Evolutionary conservation across 345 rosid genomes (phyloP).

Genomic region (Eucalyptus victrix): DNA sequence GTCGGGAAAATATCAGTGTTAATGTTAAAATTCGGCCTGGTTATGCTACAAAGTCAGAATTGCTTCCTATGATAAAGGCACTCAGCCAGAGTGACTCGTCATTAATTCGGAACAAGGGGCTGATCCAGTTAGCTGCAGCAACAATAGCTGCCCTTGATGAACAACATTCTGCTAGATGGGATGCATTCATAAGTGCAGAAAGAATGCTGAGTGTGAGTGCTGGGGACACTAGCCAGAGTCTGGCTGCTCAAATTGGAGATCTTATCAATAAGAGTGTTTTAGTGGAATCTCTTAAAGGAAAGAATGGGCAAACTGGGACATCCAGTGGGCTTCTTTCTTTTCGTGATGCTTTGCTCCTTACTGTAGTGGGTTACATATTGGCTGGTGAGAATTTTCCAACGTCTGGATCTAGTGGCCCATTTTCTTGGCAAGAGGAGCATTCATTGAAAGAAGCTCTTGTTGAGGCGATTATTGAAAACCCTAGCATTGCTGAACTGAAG

Average conservation of each 20-base stretch:
- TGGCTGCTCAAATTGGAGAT: slow-evolving; percentile 88
- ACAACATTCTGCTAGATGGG: slow-evolving; percentile 61
- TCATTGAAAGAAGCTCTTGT: slow-evolving; percentile 79
- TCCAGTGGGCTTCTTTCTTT: slow-evolving; percentile 55
- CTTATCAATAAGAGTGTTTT: slow-evolving; percentile 65
- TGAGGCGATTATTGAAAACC: slow-evolving; percentile 71
- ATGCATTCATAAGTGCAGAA: slow-evolving; percentile 82
- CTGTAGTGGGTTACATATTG: slow-evolving; percentile 62
- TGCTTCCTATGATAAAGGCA: slow-evolving; percentile 54
- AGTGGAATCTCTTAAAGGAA: slow-evolving; percentile 31
- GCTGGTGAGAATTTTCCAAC: slow-evolving; percentile 97
- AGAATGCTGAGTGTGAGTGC: slow-evolving; percentile 76
- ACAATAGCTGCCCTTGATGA: slow-evolving; percentile 54
- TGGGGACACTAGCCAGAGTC: slow-evolving; percentile 89
- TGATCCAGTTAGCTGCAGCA: slow-evolving; percentile 81
- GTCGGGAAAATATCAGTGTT: slow-evolving; percentile 41
- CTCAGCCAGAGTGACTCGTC: slow-evolving; percentile 52
- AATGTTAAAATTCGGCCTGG: slow-evolving; percentile 67
- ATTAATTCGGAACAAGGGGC: slow-evolving; percentile 64
- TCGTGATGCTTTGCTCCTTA: slow-evolving; percentile 70
- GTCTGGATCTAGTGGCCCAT: slow-evolving; percentile 82
- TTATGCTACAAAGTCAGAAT: slow-evolving; percentile 49
- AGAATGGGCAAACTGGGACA: slow-evolving; percentile 18
- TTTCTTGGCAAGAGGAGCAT: slow-evolving; percentile 98
- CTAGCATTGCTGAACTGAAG: slow-evolving; percentile 51